Evolutionary conservation across 2,329 filamentous ascomycete species (phyloP).

Genomic region (Pseudogymnoascus sp.): DNA sequence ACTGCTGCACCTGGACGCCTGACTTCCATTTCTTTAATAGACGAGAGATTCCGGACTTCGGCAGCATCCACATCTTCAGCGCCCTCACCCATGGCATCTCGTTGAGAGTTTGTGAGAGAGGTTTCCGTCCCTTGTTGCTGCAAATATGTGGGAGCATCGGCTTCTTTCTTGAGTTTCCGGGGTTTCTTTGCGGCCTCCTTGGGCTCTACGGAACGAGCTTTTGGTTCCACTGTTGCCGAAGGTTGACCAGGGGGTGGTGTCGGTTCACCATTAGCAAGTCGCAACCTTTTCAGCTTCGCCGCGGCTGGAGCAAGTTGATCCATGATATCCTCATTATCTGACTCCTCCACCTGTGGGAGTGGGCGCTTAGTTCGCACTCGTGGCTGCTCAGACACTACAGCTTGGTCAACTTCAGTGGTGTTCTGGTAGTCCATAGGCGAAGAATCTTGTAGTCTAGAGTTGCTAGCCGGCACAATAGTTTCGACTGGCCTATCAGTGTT

Average conservation of each 20-base stretch:
- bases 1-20: conserved; percentile 31
- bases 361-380: conserved; percentile 34
- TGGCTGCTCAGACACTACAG: neutral
- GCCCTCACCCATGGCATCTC: conserved; percentile 45
- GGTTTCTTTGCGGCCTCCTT: conserved; percentile 26
- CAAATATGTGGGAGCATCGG: conserved; percentile 61
- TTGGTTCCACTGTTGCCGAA: conserved; percentile 15
- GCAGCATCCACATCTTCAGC: conserved; percentile 63
- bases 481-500: conserved; percentile 19
- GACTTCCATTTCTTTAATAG: conserved; percentile 71
- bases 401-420: too few species aligned
- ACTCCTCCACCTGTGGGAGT: conserved; percentile 27
- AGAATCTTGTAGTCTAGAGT: neutral
- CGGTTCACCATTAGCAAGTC: conserved; percentile 19
- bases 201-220: conserved; percentile 16
- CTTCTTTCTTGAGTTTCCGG: conserved; percentile 44
- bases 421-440: neutral
- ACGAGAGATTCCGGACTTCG: conserved; percentile 64
- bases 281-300: conserved; percentile 58
- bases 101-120: conserved; percentile 49
- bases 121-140: conserved; percentile 56
- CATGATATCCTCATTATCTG: conserved; percentile 46
- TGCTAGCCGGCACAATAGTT: conserved; percentile 19
- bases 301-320: conserved; percentile 70
- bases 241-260: conserved; percentile 20